These are phyloP conservation scores for Papiliotrema nemorosa DNA, from an alignment of 1,284 basidiomycete species.

Conservation along the genomic window DNA sequence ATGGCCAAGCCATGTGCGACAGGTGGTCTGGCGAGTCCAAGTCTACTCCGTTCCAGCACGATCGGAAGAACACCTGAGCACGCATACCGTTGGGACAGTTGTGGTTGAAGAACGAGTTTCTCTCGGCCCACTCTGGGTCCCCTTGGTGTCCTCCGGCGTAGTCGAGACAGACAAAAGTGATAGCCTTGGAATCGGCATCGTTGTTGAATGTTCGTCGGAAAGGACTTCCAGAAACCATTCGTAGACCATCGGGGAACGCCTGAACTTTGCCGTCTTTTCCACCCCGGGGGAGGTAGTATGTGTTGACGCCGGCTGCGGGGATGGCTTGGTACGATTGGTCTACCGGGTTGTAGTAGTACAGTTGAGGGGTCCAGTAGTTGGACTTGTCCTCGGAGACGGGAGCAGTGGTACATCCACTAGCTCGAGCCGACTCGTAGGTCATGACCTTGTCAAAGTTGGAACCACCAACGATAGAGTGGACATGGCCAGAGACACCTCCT, in stretches of 20 bases:
- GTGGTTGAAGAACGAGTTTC: constrained; percentile 43
- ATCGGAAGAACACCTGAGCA: constrained; percentile 48
- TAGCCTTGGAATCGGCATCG: constrained; percentile 34
- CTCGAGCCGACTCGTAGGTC: constrained; percentile 33
- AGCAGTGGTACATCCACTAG: constrained; percentile 47
- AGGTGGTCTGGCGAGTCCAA: constrained; percentile 50
- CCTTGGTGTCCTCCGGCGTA: constrained; percentile 30
- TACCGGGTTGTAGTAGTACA: constrained; percentile 49
- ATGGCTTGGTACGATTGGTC: constrained; percentile 38
- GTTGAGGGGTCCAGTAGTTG: constrained; percentile 52
- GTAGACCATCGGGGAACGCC: constrained; percentile 50
- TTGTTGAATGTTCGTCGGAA: constrained; percentile 27
- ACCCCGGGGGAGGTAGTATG: constrained; percentile 46
- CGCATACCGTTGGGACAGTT: constrained; percentile 48
- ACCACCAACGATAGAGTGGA: constrained; percentile 49
- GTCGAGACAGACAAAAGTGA: constrained; percentile 51
- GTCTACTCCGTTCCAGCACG: constrained; percentile 53
- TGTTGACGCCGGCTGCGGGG: constrained; percentile 30
- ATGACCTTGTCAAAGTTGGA: constrained; percentile 45
- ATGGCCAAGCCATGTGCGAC: constrained; percentile 51
- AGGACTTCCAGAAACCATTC: constrained; percentile 51
- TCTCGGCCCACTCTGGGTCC: constrained; percentile 36
- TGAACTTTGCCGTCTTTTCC: constrained; percentile 28
- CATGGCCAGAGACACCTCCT: constrained; percentile 35
- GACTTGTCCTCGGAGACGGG: constrained; percentile 48